These are phyloP conservation scores for Heimioporus sp. DNA, from an alignment of 768 basidiomycete genomes.

Conservation along the genomic window DNA sequence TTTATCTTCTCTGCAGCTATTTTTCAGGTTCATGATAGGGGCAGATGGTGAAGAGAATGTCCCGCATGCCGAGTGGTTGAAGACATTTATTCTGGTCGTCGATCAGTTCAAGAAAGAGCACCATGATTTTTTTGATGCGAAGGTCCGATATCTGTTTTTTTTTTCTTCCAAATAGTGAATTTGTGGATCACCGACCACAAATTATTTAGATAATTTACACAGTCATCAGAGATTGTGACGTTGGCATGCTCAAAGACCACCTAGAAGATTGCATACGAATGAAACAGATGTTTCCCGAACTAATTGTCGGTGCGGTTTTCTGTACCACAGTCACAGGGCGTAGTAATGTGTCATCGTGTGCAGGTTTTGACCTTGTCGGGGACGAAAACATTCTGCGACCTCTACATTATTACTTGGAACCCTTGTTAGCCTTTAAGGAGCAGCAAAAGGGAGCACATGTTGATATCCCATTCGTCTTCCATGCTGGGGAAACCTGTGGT, in stretches of 20 bases:
- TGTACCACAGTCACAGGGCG: neutral
- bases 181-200: neutral
- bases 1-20: too few relatives aligned
- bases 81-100: slow-evolving; percentile 40
- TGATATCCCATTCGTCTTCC: slow-evolving; percentile 70
- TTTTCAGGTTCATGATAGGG: too few relatives aligned
- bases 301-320: slow-evolving; percentile 56
- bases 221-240: slow-evolving; percentile 53
- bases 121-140: slow-evolving; percentile 65
- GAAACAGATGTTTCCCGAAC: slow-evolving; percentile 71
- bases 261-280: slow-evolving; percentile 72
- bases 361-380: slow-evolving; percentile 82
- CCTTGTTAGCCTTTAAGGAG: slow-evolving; percentile 56
- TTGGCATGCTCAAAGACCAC: slow-evolving; percentile 60
- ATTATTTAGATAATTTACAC: slow-evolving; percentile 64
- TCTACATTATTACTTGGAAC: slow-evolving; percentile 59
- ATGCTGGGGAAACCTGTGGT: slow-evolving; percentile 75
- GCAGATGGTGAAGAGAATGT: too few relatives aligned
- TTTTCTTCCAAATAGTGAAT: neutral
- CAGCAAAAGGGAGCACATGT: slow-evolving; percentile 56
- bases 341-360: neutral
- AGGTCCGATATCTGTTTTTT: slow-evolving; percentile 42
- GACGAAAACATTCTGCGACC: slow-evolving; percentile 62
- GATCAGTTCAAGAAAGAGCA: slow-evolving; percentile 54
- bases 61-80: too few relatives aligned